Base-by-base conservation (phyloP, 2,329 filamentous ascomycete species). In the Epichloe typhina region DNA sequence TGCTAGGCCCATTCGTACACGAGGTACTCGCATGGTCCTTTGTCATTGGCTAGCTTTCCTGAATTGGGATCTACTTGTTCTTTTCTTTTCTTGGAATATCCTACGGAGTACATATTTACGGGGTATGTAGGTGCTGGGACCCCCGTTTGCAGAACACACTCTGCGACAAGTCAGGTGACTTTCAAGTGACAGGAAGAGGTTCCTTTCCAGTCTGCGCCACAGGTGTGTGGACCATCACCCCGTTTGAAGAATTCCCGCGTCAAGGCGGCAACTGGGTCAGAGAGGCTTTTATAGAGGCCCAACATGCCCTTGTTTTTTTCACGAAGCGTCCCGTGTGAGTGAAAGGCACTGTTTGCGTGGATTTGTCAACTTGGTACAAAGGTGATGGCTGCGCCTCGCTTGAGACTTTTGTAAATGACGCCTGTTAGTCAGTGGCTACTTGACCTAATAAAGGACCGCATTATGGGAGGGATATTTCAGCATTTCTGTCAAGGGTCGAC, bases 171-270 rank as follows among this genome's bases (percentile, higher is more conserved):
- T 37, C 19, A 41, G 19, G 26, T 49, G 38, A 49, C 46, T 39
- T 36, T 35, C 9, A 21, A 23, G 8, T 8, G 15, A 15, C 2
- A 35, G 19, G 21, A 26, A 17, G 33, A 23, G 36, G 19, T 4
- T 26, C 26, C 19, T 23, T 38, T 21, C 21, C 12, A 11, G 17
- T 8, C 12, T 49, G 50, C 50, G 50, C 50, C 50, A 52, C 50
- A 46, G n/a, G 7, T 13, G 37, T 36, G 44, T 38, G 40, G 45
- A 43, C 15, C 26, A n/a, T 15, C n/a, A 38, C 50, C 47, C 42
- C 42, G 42, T 49, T 52, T 49, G 41, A 17, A 42, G 8, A n/a
- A 46, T 52, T 41, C 5, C 46, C 45, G 8, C 40, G 39, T 26
- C 26, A 49, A 33, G 45, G 36, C 46, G 15, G 26, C 45, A 45